A percentile compares a stretch with the other conserved stretches of the same genome.
Evolutionary conservation across 306 rosid species (phyloP).

Genomic region (Crotalaria pallida): DNA sequence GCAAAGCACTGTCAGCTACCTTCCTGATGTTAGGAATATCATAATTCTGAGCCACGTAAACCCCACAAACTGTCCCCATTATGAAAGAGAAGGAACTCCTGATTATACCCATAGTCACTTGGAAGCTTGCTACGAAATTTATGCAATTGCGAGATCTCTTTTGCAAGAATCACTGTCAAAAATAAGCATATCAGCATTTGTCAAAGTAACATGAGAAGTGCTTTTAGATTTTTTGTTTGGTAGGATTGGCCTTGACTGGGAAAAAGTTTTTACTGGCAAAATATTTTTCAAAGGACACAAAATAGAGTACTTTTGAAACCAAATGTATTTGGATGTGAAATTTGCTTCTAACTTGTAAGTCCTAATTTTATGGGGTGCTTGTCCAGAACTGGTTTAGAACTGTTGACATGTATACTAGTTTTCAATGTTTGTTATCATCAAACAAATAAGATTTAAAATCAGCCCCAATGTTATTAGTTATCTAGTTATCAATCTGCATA

Average conservation of each 20-base stretch:
- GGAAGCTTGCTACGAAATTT: background rate
- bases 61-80: constrained; percentile 56
- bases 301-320: background rate
- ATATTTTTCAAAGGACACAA: background rate
- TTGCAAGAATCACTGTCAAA: constrained; percentile 14
- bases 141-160: background rate
- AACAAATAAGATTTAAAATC: background rate
- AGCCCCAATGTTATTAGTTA: background rate
- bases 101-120: constrained; percentile 66
- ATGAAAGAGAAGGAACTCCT: constrained; percentile 69
- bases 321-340: background rate
- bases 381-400: background rate
- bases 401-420: background rate
- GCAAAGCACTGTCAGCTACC: constrained; percentile 54
- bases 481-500: too few relatives aligned
- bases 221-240: background rate
- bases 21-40: constrained; percentile 64
- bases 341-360: background rate
- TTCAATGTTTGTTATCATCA: background rate
- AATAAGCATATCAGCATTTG: background rate
- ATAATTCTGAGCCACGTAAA: constrained; percentile 83
- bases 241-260: background rate
- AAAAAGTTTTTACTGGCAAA: background rate
- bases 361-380: background rate
- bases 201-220: constrained; percentile 2